Base-by-base conservation (phyloP, 2,329 filamentous ascomycete species). In the Diaporthe sp. region DNA sequence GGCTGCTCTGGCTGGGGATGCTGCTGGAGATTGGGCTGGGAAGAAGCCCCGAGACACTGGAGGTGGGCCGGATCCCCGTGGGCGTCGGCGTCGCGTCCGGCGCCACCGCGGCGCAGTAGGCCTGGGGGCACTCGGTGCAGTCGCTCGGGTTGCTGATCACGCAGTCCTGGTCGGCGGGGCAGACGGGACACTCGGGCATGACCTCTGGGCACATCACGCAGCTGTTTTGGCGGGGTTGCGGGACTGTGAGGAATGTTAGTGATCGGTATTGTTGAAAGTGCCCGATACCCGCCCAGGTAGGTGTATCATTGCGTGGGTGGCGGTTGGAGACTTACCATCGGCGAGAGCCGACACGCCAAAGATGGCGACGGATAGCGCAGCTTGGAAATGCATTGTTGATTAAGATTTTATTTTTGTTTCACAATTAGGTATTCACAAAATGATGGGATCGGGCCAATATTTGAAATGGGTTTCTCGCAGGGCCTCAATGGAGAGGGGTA, bases 191-290 rank as follows among this genome's bases (percentile, higher is more conserved):
- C 10, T n/a, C 17, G 22, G 64, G 64, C 13, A 68, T 38, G 33
- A 38, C 45, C 33, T 68, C 64, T 38, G 47, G 35, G 33, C 64
- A 68, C 64, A 68, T 68, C 33, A 54, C 64, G 33, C 64, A 68
- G 64, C 33, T 54, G 47, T 68, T 54, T 40, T 68, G 64, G 6
- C 64, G 64, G 3, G 22, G 3, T 19, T 25, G 42, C 13, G n/a
- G 33, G 47, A 8, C 64, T 68, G 64, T 22, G 15, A 8, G 22
- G 22, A 30, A 25, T 17, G 30, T 47, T 2, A 47, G 40, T n/a
- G 3, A 9, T 28, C 8, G 35, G 13, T 64, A 30, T 45, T n/a
- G 7, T n/a, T 33, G 42, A 42, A 25, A 28, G 25, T 28, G 38
- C 38, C 38, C n/a, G 13, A 17, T 15, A 12, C 2, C 17, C 5